A percentile compares a stretch with the other conserved stretches of the same genome.
Evolutionary conservation across 2,329 filamentous ascomycete species (phyloP).

Genomic region (Ophiocordyceps camponoti-leonardi): DNA sequence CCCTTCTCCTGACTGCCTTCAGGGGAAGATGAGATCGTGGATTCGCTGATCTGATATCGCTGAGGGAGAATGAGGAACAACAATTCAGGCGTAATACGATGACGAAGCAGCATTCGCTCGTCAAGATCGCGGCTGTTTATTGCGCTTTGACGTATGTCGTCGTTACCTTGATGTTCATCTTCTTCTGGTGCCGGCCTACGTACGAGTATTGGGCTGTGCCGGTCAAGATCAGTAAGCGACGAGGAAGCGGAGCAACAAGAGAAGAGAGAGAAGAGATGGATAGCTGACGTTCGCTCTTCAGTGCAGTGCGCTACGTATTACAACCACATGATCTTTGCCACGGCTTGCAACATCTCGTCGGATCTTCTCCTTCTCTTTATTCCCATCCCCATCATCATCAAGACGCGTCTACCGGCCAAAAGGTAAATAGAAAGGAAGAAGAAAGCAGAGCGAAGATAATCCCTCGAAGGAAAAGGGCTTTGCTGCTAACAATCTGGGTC

Average conservation of each 20-base stretch:
- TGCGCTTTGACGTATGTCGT: conserved; percentile 26
- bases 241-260: no score
- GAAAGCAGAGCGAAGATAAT: no score
- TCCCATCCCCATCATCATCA: conserved; percentile 25
- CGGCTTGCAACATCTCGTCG: conserved; percentile 28
- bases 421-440: conserved; percentile 7
- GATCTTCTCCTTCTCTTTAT: conserved; percentile 27
- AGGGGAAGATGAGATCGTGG: no score
- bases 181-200: conserved; percentile 35
- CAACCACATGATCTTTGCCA: conserved; percentile 27
- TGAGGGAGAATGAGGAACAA: no score
- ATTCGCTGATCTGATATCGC: neutral
- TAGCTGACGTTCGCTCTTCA: conserved; percentile 2
- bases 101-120: conserved; percentile 15
- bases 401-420: conserved; percentile 18
- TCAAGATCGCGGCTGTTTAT: conserved; percentile 25
- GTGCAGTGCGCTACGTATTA: conserved; percentile 27
- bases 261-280: neutral
- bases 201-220: conserved; percentile 34
- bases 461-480: neutral
- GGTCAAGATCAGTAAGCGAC: conserved; percentile 11
- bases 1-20: neutral
- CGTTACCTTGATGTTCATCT: conserved; percentile 31
- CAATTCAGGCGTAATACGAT: conserved; percentile 9
- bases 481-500: neutral